These are phyloP conservation scores for Pseudisothecium myosuroides DNA, from an alignment of 225 moss, liverwort and hornwort species.

Conservation along the genomic window DNA sequence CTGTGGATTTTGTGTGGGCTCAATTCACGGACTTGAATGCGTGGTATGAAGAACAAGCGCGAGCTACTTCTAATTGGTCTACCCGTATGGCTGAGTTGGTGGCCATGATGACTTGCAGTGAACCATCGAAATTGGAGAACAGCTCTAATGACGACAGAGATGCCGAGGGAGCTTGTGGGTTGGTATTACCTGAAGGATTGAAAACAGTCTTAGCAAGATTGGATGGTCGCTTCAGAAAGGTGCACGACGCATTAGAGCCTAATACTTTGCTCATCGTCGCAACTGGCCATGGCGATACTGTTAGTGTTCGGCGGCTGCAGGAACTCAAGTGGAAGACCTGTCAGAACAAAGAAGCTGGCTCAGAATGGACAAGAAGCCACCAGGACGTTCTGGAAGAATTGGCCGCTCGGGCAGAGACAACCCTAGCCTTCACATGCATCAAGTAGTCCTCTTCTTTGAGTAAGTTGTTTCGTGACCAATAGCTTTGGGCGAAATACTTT, in stretches of 20 bases:
- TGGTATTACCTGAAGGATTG: slow-evolving; percentile 19
- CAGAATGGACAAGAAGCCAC: slow-evolving; percentile 24
- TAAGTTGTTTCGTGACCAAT: not conserved
- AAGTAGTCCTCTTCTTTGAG: slow-evolving; percentile 27
- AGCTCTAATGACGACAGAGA: not conserved
- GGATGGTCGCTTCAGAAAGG: slow-evolving; percentile 34
- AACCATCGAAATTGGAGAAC: not conserved
- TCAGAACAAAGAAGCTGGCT: slow-evolving; percentile 12
- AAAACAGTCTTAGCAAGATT: slow-evolving; percentile 33
- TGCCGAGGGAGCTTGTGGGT: not conserved
- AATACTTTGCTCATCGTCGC: slow-evolving; percentile 65
- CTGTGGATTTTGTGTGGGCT: slow-evolving; percentile 76
- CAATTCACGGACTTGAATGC: slow-evolving; percentile 64
- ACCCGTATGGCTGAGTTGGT: slow-evolving; percentile 55
- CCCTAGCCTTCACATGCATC: slow-evolving; percentile 70
- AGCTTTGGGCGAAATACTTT: not conserved
- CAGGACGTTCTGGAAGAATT: slow-evolving; percentile 67
- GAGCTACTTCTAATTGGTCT: slow-evolving; percentile 24
- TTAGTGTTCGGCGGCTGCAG: slow-evolving; percentile 41
- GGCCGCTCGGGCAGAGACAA: slow-evolving; percentile 60
- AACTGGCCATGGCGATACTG: slow-evolving; percentile 77
- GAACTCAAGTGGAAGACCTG: slow-evolving; percentile 55
- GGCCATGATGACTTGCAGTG: slow-evolving; percentile 65
- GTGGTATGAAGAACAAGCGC: slow-evolving; percentile 49
- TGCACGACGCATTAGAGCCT: slow-evolving; percentile 59